Percentiles rank a stretch among this genome's conserved stretches.
These are phyloP conservation scores for Fraxinus velutina DNA, from an alignment of 305 asterid genomes.

Conservation along the genomic window DNA sequence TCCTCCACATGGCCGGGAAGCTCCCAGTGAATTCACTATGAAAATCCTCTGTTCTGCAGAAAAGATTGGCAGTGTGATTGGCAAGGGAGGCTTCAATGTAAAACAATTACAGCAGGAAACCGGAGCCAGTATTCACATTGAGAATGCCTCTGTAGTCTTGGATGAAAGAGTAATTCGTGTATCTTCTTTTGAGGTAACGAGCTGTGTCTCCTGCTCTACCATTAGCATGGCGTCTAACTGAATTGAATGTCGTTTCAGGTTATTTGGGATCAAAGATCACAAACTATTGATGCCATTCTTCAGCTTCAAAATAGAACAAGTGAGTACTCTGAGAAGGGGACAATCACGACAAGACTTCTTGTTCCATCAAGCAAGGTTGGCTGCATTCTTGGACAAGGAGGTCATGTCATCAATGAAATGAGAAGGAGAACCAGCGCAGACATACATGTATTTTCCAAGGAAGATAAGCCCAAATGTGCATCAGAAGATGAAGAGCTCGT, in stretches of 20 bases:
- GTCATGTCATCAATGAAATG: conserved; percentile 77
- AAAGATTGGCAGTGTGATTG: conserved; percentile 79
- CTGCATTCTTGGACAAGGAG: conserved; percentile 83
- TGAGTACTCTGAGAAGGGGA: conserved; percentile 61
- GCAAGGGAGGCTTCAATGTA: conserved; percentile 73
- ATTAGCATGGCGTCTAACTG: conserved; percentile 27
- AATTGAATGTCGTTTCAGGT: conserved; percentile 44
- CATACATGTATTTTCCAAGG: conserved; percentile 70
- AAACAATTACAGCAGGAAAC: conserved; percentile 68
- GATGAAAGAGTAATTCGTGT: conserved; percentile 69
- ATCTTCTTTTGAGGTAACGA: conserved; percentile 61
- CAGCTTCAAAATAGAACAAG: conserved; percentile 66
- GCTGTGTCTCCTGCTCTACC: conserved; percentile 23
- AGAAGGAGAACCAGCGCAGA: conserved; percentile 79
- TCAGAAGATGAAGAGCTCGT: conserved; percentile 81
- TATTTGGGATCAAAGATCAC: conserved; percentile 61
- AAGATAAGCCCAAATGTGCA: conserved; percentile 71
- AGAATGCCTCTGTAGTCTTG: conserved; percentile 44
- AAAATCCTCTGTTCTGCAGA: conserved; percentile 68
- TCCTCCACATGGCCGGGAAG: conserved; percentile 46
- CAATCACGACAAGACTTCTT: conserved; percentile 66
- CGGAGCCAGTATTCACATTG: conserved; percentile 65
- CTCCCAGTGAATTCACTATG: conserved; percentile 59
- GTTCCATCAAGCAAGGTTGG: conserved; percentile 83
- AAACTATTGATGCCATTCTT: conserved; percentile 68